Evolutionary conservation across 441 rosid species (phyloP), one percentile per base, ranked within the genome.

Genomic region (Euphorbia schlechtendalii): DNA sequence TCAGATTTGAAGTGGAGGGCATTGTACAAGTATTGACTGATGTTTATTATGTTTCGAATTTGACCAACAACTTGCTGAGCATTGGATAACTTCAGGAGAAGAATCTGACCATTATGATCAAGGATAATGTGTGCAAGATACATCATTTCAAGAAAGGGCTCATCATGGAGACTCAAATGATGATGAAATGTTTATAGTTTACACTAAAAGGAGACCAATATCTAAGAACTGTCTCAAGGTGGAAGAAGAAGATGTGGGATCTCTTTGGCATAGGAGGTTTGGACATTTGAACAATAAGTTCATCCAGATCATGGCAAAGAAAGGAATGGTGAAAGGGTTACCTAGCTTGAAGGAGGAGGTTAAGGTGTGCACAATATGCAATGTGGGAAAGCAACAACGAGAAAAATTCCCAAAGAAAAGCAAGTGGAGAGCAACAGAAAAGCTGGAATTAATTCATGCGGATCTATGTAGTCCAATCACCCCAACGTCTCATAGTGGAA

Each of bases 401-500:
- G n/a, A 5, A 0, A 58, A 59, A 27, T 64, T 71, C 2, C 66
- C 48, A 43, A 6, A 43, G 17, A 43, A 43, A 43, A 43, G 48
- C 13, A 12, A 43, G 7, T 43, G 13, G 8, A 43, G 48, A 12
- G 48, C 48, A 43, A 4, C 17, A 43, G 17, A 46, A 20, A 46
- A 46, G 17, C 17, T 46, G 18, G 51, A 46, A 10, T 46, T 46
- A 46, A 46, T 46, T 46, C 51, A 46, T 46, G 51, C 18, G 0
- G 74, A 71, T 0, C n/a, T 71, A 0, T 71, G 66, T 3, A 58
- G 70, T 0, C 70, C 70, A 0, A 66, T 71, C 36, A 65, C 56
- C 0, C 74, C 55, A 22, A 24, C 9, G 0, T 71, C 61, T 0
- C 2, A 51, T 0, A 54, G 74, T 65, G 66, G 66, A 2, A 15